These are phyloP conservation scores for Neopestalotiopsis sp. DNA, from an alignment of 2,329 filamentous ascomycete species.

Conservation along the genomic window DNA sequence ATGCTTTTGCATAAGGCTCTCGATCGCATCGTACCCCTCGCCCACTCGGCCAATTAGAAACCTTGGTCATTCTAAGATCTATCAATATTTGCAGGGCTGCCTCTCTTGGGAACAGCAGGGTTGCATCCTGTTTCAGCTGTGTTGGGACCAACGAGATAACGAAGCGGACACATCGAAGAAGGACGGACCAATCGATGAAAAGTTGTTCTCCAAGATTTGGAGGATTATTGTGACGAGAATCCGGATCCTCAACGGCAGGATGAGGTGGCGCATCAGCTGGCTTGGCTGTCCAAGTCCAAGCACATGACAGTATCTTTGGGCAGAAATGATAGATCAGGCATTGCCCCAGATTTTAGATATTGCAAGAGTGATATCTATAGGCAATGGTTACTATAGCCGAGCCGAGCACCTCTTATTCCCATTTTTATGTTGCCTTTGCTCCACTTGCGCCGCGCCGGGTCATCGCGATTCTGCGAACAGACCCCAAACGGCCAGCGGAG, in stretches of 20 bases:
- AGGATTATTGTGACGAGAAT: not conserved
- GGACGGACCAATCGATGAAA: not conserved
- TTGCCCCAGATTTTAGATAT: not conserved
- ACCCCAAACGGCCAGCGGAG: not conserved
- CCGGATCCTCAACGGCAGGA: not conserved
- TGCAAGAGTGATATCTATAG: not conserved
- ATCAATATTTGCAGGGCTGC: not conserved
- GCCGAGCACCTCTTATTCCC: not conserved
- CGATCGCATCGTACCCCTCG: not conserved
- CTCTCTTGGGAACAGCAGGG: not conserved
- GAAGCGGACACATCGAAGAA: not conserved
- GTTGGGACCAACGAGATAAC: not conserved
- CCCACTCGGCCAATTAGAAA: not conserved
- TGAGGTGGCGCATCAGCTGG: not conserved
- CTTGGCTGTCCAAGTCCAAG: not conserved
- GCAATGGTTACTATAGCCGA: not conserved
- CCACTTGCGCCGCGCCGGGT: not conserved
- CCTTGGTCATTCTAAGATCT: not conserved
- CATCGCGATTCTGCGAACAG: not conserved
- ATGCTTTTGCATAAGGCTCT: not conserved
- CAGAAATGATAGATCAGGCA: conserved; percentile 4
- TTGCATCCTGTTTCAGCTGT: not conserved
- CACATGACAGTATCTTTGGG: not conserved
- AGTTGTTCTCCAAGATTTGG: not conserved
- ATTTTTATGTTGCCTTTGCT: too few species aligned